Conservation (phyloP, 192 early-diverging fungal genomes). For the Coemansia sp. region DNA sequence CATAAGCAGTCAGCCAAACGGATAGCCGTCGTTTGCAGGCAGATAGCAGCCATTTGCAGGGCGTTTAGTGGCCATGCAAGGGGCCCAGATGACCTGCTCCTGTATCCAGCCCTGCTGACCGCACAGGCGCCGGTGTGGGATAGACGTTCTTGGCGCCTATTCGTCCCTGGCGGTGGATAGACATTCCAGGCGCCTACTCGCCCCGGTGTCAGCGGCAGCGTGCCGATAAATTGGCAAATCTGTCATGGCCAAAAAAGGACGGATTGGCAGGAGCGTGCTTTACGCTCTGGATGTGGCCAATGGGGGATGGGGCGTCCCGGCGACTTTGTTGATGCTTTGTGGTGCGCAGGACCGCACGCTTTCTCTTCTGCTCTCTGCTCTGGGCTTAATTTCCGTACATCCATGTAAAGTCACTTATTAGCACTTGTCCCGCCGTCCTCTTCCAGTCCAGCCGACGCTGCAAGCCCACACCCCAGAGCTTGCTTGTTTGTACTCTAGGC, state of each 20-base stretch:
- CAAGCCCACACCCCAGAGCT: neutral
- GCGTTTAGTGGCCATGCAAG: no score
- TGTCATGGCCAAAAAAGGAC: slow-evolving; percentile 1
- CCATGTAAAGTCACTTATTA: slow-evolving; percentile 1
- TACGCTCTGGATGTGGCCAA: neutral
- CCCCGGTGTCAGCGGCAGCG: neutral
- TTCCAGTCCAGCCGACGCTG: neutral
- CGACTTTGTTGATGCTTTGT: slow-evolving; percentile 14
- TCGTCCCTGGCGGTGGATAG: no score
- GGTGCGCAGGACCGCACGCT: neutral
- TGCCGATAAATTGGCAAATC: neutral
- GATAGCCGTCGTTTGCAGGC: no score
- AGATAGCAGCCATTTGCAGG: no score
- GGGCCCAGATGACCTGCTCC: no score
- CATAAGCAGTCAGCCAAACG: neutral
- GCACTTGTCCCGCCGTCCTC: neutral
- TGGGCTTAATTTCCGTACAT: neutral
- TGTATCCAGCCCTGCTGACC: neutral
- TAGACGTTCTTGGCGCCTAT: neutral
- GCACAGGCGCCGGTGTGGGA: neutral
- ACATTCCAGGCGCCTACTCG: neutral
- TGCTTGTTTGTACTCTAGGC: neutral
- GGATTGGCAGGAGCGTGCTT: neutral
- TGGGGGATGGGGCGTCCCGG: neutral
- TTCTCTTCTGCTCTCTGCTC: neutral